phyloP scores from a whole-genome alignment of 2,329 filamentous ascomycete species.

The Pseudocercospora musae region DNA sequence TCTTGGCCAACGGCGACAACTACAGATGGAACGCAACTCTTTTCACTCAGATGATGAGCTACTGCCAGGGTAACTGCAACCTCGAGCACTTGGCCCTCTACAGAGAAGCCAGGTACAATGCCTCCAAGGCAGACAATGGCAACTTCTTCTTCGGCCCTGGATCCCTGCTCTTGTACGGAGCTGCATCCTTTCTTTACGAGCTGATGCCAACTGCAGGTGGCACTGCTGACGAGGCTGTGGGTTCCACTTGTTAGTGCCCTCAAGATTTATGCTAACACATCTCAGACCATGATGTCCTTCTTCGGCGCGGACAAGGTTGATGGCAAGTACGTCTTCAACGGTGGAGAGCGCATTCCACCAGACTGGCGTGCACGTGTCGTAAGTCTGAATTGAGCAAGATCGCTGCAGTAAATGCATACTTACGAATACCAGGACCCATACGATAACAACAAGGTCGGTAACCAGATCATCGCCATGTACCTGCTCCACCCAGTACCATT shows the following conservation, averaged over 20 bases:
- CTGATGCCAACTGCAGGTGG: constrained; percentile 37
- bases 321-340: constrained; percentile 40
- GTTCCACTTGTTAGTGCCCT: neutral
- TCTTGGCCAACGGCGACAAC: constrained; percentile 34
- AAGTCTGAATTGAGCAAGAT: no score
- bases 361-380: constrained; percentile 35
- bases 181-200: constrained; percentile 43
- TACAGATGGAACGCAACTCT: constrained; percentile 39
- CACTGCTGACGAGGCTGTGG: constrained; percentile 35
- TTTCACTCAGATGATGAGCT: constrained; percentile 37
- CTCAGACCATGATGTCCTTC: constrained; percentile 38
- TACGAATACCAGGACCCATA: no score
- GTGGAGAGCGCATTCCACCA: constrained; percentile 38
- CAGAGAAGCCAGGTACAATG: constrained; percentile 39
- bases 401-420: no score
- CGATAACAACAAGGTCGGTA: constrained; percentile 32
- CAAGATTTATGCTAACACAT: constrained; percentile 24
- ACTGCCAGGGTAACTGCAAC: constrained; percentile 37
- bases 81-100: constrained; percentile 30
- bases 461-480: constrained; percentile 42
- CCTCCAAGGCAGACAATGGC: constrained; percentile 37
- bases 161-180: constrained; percentile 39
- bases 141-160: constrained; percentile 44
- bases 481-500: constrained; percentile 43
- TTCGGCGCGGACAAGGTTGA: constrained; percentile 43